Evolutionary conservation across 2,329 filamentous ascomycete species (phyloP).

Genomic region (Didymella keratinophila): DNA sequence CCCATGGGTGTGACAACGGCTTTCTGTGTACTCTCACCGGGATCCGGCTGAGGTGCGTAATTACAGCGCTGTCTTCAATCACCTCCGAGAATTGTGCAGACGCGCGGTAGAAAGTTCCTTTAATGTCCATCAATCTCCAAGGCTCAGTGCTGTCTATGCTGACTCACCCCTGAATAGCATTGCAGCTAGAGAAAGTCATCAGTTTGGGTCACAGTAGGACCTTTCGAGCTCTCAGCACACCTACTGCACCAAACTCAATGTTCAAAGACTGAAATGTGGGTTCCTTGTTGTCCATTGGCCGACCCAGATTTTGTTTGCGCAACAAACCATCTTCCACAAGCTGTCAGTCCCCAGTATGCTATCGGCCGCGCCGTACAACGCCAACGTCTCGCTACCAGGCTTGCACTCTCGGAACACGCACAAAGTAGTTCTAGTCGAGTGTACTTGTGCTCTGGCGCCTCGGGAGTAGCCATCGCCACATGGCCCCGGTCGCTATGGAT

Average conservation of each 20-base stretch:
- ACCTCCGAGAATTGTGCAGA: slow-evolving; percentile 4
- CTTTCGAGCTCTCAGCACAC: not conserved
- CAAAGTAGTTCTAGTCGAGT: slow-evolving; percentile 8
- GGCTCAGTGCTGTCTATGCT: not conserved
- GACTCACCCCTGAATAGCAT: not conserved
- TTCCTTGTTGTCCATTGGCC: not conserved
- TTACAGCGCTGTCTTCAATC: slow-evolving; percentile 33
- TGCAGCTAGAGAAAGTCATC: not conserved
- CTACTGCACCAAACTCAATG: not conserved
- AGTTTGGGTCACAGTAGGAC: not conserved
- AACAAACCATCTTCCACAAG: slow-evolving; percentile 14
- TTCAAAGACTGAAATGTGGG: slow-evolving; percentile 3
- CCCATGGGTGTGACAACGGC: slow-evolving; percentile 41
- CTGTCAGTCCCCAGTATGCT: slow-evolving; percentile 29
- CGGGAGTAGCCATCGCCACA: slow-evolving; percentile 9
- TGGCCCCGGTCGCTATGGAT: slow-evolving; percentile 1
- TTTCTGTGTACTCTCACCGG: slow-evolving; percentile 37
- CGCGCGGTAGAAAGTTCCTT: not conserved
- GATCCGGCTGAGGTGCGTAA: slow-evolving; percentile 29
- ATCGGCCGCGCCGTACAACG: slow-evolving; percentile 46
- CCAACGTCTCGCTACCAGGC: slow-evolving; percentile 43
- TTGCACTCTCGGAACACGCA: slow-evolving; percentile 7
- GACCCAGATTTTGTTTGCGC: slow-evolving; percentile 5
- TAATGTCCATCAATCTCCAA: not conserved
- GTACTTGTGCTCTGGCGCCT: slow-evolving; percentile 1